These are phyloP conservation scores for Cutaneotrichosporon cyanovorans DNA, from an alignment of 1,284 basidiomycete species.

Conservation along the genomic window DNA sequence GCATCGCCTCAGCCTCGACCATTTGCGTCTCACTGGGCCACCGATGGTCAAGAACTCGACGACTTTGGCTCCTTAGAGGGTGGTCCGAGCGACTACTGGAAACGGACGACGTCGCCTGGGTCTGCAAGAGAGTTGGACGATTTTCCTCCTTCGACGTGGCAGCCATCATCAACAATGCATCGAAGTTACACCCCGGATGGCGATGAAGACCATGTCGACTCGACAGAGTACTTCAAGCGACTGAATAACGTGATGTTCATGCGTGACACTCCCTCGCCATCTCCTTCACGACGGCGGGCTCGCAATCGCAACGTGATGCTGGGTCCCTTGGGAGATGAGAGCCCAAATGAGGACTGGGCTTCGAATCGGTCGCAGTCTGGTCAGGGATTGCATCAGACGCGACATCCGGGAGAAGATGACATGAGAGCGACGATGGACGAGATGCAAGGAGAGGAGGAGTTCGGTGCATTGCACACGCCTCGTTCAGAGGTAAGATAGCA, in stretches of 20 bases:
- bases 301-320: not conserved
- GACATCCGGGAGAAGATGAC: not conserved
- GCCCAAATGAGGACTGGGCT: slow-evolving; percentile 18
- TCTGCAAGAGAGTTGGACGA: no score
- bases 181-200: slow-evolving; percentile 1
- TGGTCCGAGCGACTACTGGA: slow-evolving; percentile 22
- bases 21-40: no score
- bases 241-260: slow-evolving; percentile 14
- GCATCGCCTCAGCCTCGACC: no score
- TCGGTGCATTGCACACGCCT: slow-evolving; percentile 13
- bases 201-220: slow-evolving; percentile 7
- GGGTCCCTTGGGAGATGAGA: not conserved
- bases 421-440: not conserved
- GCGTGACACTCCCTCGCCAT: slow-evolving; percentile 3
- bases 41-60: not conserved
- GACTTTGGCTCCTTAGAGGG: slow-evolving; percentile 8
- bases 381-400: not conserved
- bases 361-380: slow-evolving; percentile 7
- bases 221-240: slow-evolving; percentile 15
- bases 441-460: slow-evolving; percentile 29
- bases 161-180: not conserved
- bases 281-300: slow-evolving; percentile 6
- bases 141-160: no score
- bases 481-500: no score
- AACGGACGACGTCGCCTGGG: not conserved